Conservation (phyloP, 1,284 basidiomycete species). For the Cystobasidium pallidum region DNA sequence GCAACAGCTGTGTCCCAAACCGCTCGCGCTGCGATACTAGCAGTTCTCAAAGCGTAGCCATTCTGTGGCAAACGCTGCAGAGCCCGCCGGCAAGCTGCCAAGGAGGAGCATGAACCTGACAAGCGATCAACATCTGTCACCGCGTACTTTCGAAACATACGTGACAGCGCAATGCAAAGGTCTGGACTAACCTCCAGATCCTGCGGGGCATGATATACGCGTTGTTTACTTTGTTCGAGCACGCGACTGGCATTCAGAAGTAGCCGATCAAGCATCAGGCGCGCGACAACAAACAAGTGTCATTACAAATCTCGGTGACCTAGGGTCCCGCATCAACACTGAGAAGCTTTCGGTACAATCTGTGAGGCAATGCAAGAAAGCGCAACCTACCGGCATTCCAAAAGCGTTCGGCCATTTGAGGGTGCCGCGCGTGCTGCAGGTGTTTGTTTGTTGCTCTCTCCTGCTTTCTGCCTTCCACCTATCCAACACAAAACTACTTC, state of each 20-base stretch:
- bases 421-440: background rate
- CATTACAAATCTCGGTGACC: background rate
- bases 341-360: background rate
- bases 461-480: constrained; percentile 1
- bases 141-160: too few species aligned
- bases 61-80: too few species aligned
- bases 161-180: background rate
- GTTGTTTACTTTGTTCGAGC: constrained; percentile 4
- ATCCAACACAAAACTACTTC: background rate
- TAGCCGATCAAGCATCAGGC: background rate
- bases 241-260: constrained; percentile 9
- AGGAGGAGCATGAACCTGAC: too few species aligned
- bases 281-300: background rate
- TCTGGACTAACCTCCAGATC: background rate
- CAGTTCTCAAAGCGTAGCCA: too few species aligned
- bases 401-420: background rate
- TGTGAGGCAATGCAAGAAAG: background rate
- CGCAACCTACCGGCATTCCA: background rate
- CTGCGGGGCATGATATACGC: background rate
- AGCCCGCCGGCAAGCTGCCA: too few species aligned
- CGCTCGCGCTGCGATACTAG: too few species aligned
- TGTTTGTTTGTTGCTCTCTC: constrained; percentile 3
- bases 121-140: too few species aligned
- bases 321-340: background rate
- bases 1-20: too few species aligned